phyloP scores from a whole-genome alignment of 1,284 basidiomycete genomes.

The Ganoderma lucidum region DNA sequence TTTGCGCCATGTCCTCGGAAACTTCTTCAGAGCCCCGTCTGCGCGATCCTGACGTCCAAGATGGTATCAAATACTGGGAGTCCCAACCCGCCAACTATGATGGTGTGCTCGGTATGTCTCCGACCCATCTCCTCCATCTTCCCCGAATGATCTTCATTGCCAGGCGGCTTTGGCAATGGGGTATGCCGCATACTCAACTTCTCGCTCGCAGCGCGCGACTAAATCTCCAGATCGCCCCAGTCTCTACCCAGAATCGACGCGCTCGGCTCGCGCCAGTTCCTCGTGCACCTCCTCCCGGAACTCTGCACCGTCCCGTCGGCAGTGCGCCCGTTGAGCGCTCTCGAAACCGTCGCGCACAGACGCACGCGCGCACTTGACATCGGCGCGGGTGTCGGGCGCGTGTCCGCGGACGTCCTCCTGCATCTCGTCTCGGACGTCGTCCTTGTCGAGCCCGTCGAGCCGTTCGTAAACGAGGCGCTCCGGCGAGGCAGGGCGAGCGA shows the following conservation, averaged over 20 bases:
- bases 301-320: conserved; percentile 81
- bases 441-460: conserved; percentile 85
- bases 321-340: conserved; percentile 45
- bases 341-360: conserved; percentile 34
- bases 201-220: background rate
- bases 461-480: conserved; percentile 80
- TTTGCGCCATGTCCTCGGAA: conserved; percentile 17
- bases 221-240: conserved; percentile 46
- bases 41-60: conserved; percentile 59
- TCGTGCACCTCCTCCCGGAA: conserved; percentile 81
- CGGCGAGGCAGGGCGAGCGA: conserved; percentile 53
- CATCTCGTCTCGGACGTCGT: conserved; percentile 87
- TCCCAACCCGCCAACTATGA: conserved; percentile 77
- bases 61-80: conserved; percentile 82
- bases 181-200: conserved; percentile 48
- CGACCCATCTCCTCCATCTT: background rate
- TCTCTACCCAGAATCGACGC: conserved; percentile 89
- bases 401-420: conserved; percentile 86
- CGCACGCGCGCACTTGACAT: conserved; percentile 86
- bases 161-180: conserved; percentile 78
- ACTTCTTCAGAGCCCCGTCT: conserved; percentile 3
- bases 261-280: conserved; percentile 86
- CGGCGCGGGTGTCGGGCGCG: conserved; percentile 91
- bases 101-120: conserved; percentile 66
- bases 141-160: conserved; percentile 34